Evolutionary conservation across 2,329 filamentous ascomycete genomes (phyloP).

Genomic region (Periconia sp.): DNA sequence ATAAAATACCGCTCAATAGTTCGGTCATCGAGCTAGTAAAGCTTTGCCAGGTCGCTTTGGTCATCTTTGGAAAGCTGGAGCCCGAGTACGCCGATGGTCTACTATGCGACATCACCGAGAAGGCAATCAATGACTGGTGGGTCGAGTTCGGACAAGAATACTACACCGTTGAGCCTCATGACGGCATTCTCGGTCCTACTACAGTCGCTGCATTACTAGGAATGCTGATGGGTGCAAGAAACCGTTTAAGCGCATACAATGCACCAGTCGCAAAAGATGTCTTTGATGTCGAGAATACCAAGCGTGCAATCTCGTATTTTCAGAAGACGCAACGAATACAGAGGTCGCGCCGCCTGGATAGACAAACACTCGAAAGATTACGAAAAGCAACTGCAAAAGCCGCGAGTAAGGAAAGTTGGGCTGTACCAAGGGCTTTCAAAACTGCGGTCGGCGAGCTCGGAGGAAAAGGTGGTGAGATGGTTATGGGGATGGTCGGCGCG

Average conservation of each 20-base stretch:
- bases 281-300: constrained; percentile 83
- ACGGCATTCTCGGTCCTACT: constrained; percentile 90
- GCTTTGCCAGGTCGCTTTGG: constrained; percentile 86
- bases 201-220: constrained; percentile 89
- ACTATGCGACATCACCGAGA: constrained; percentile 91
- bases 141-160: constrained; percentile 88
- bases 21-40: constrained; percentile 89
- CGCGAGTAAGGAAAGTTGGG: constrained; percentile 87
- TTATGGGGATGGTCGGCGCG: constrained; percentile 88
- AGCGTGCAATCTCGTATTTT: constrained; percentile 84
- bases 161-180: constrained; percentile 89
- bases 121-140: constrained; percentile 94
- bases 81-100: constrained; percentile 89
- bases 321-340: constrained; percentile 87
- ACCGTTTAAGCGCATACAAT: constrained; percentile 83
- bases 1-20: constrained; percentile 77
- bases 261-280: constrained; percentile 88
- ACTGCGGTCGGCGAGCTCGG: constrained; percentile 93
- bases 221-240: constrained; percentile 86
- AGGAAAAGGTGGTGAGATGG: constrained; percentile 91
- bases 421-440: constrained; percentile 91
- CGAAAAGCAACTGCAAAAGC: constrained; percentile 88
- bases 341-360: constrained; percentile 78
- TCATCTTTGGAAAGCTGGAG: constrained; percentile 86
- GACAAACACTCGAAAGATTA: constrained; percentile 79